Percentiles rank a stretch among this genome's conserved stretches.
phyloP scores from a whole-genome alignment of 768 basidiomycete species.

The Boletales sp. region DNA sequence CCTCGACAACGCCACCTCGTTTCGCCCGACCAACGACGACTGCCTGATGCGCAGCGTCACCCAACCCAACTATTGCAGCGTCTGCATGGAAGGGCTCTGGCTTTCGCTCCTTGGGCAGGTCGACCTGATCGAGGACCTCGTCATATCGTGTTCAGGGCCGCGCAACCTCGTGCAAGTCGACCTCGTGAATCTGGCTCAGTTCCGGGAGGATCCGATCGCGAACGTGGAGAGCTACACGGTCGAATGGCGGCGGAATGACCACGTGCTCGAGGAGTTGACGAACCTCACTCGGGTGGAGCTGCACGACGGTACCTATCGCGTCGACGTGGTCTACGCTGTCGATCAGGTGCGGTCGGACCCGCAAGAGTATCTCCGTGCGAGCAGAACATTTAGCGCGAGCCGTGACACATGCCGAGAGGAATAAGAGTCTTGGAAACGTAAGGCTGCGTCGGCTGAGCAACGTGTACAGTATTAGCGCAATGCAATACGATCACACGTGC shows the following conservation, averaged over 20 bases:
- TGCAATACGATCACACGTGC: constrained; percentile 8
- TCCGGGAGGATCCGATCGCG: constrained; percentile 32
- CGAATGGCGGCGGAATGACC: constrained; percentile 51
- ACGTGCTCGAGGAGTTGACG: constrained; percentile 39
- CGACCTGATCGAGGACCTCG: constrained; percentile 56
- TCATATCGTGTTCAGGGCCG: constrained; percentile 34
- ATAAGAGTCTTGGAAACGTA: too few relatives aligned
- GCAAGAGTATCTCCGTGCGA: constrained; percentile 29
- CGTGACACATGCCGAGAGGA: not conserved
- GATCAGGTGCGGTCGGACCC: constrained; percentile 54
- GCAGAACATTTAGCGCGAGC: constrained; percentile 13
- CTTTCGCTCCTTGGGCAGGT: constrained; percentile 55
- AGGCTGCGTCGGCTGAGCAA: too few relatives aligned
- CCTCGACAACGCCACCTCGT: constrained; percentile 55
- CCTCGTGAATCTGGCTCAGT: constrained; percentile 61
- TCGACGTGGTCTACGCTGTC: constrained; percentile 49
- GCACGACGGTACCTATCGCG: constrained; percentile 41
- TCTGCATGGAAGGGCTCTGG: constrained; percentile 76
- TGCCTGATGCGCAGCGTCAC: constrained; percentile 78
- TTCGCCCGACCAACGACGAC: constrained; percentile 80
- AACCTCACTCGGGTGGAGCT: constrained; percentile 52
- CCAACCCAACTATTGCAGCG: constrained; percentile 69
- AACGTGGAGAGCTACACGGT: constrained; percentile 52
- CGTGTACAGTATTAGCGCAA: not conserved
- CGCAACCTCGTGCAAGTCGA: constrained; percentile 38